Conservation (phyloP, 805 yeast species). For the Scheffersomyces spartinae region DNA sequence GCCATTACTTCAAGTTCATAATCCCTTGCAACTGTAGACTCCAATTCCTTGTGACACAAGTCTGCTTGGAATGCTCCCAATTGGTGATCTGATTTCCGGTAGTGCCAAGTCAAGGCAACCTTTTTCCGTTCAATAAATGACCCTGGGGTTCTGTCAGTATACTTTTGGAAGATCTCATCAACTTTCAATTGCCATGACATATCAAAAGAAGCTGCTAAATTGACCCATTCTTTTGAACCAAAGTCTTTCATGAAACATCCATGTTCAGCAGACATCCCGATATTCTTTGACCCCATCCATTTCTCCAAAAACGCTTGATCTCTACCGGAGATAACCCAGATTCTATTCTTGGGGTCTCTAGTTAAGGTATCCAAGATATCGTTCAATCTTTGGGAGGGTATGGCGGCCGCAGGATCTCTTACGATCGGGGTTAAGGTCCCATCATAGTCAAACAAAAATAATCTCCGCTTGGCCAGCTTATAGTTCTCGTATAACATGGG, state of each 20-base stretch:
- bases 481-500: constrained; percentile 53
- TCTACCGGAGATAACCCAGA: constrained; percentile 95
- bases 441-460: constrained; percentile 90
- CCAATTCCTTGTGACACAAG: constrained; percentile 55
- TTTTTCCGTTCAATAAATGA: constrained; percentile 76
- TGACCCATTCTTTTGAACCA: constrained; percentile 62
- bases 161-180: constrained; percentile 55
- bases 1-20: constrained; percentile 91
- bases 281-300: constrained; percentile 66
- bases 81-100: constrained; percentile 88
- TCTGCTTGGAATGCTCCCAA: constrained; percentile 81
- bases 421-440: constrained; percentile 97
- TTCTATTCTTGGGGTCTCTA: constrained; percentile 68
- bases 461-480: constrained; percentile 47
- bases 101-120: constrained; percentile 97
- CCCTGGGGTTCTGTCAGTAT: constrained; percentile 86
- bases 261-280: constrained; percentile 93
- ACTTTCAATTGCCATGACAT: constrained; percentile 94
- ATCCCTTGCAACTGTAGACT: constrained; percentile 43
- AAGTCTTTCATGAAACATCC: constrained; percentile 86
- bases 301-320: constrained; percentile 82
- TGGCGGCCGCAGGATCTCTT: constrained; percentile 95
- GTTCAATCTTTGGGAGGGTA: constrained; percentile 70
- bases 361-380: constrained; percentile 48
- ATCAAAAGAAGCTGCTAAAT: constrained; percentile 70